Evolutionary conservation across 2,329 filamentous ascomycete genomes (phyloP).

Genomic region (Aspergillus awamori): DNA sequence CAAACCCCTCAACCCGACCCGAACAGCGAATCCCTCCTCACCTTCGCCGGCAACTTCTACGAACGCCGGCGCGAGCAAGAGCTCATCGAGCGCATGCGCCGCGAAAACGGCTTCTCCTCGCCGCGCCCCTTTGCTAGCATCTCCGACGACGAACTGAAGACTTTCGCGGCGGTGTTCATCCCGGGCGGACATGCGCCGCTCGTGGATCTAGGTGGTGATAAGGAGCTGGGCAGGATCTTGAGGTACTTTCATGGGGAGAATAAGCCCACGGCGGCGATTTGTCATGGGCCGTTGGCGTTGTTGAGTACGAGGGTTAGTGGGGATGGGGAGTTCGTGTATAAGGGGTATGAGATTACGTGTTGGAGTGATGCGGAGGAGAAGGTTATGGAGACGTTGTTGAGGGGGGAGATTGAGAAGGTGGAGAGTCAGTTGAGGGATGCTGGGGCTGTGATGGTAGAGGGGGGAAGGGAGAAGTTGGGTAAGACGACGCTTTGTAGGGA

Average conservation of each 20-base stretch:
- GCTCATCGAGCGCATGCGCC: slow-evolving; percentile 50
- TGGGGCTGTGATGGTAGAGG: slow-evolving; percentile 51
- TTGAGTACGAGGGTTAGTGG: slow-evolving; percentile 45
- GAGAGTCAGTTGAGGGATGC: slow-evolving; percentile 42
- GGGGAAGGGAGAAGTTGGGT: slow-evolving; percentile 43
- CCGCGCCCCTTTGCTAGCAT: slow-evolving; percentile 46
- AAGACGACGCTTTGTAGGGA: slow-evolving; percentile 49
- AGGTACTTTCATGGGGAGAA: slow-evolving; percentile 43
- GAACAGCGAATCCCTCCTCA: slow-evolving; percentile 44
- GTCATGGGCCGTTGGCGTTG: slow-evolving; percentile 52
- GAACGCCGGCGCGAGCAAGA: slow-evolving; percentile 46
- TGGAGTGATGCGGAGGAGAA: slow-evolving; percentile 53
- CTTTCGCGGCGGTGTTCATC: slow-evolving; percentile 48
- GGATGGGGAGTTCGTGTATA: slow-evolving; percentile 45
- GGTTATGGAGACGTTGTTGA: slow-evolving; percentile 48
- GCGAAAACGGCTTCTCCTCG: slow-evolving; percentile 46
- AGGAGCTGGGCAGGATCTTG: slow-evolving; percentile 48
- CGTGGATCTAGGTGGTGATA: slow-evolving; percentile 45
- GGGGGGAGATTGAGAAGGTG: slow-evolving; percentile 49
- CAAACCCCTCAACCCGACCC: slow-evolving; percentile 48
- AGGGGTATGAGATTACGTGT: slow-evolving; percentile 50
- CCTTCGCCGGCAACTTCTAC: slow-evolving; percentile 52
- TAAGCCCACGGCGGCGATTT: slow-evolving; percentile 52
- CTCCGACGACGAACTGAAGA: slow-evolving; percentile 43
- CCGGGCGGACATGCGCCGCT: slow-evolving; percentile 52